Evolutionary conservation across 2,329 filamentous ascomycete species (phyloP).

Genomic region (Nemania abortiva): DNA sequence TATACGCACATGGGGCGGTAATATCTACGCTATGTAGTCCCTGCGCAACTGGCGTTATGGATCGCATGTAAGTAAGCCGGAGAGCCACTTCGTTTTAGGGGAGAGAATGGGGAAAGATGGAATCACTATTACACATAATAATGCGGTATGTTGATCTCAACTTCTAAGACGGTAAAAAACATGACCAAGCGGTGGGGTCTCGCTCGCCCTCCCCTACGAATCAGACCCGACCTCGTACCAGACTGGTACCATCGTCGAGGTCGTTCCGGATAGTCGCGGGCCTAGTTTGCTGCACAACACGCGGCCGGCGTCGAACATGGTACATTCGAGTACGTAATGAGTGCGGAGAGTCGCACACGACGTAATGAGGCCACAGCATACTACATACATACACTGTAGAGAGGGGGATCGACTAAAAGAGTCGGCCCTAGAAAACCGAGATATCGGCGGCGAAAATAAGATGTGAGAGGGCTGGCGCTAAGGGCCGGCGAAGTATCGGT

Average conservation of each 20-base stretch:
- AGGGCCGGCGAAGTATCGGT: constrained; percentile 6
- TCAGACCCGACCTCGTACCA: constrained; percentile 14
- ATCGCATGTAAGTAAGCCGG: constrained; percentile 13
- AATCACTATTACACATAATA: constrained; percentile 35
- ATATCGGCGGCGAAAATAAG: constrained; percentile 1
- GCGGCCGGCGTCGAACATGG: constrained; percentile 9
- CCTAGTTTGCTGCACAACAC: constrained; percentile 9
- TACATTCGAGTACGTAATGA: constrained; percentile 35
- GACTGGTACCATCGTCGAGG: constrained; percentile 21
- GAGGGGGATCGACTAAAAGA: constrained; percentile 2
- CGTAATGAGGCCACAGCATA: constrained; percentile 32
- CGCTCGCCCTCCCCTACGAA: constrained; percentile 19
- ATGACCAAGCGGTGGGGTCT: constrained; percentile 26
- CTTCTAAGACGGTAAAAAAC: constrained; percentile 22
- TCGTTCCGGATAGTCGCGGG: constrained; percentile 11
- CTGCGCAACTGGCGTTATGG: constrained; percentile 14
- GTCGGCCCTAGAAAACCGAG: not conserved
- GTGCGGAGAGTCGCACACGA: constrained; percentile 28
- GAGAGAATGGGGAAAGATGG: constrained; percentile 20
- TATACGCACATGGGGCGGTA: constrained; percentile 15
- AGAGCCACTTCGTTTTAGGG: constrained; percentile 13
- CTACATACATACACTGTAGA: too few relatives aligned
- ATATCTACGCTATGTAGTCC: not conserved
- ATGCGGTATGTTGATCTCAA: constrained; percentile 33
- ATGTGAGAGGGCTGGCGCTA: constrained; percentile 8